A percentile compares a stretch with the other conserved stretches of the same genome.
Evolutionary conservation across 495 filamentous ascomycete species (phyloP).

Genomic region (Patellaria atrata): DNA sequence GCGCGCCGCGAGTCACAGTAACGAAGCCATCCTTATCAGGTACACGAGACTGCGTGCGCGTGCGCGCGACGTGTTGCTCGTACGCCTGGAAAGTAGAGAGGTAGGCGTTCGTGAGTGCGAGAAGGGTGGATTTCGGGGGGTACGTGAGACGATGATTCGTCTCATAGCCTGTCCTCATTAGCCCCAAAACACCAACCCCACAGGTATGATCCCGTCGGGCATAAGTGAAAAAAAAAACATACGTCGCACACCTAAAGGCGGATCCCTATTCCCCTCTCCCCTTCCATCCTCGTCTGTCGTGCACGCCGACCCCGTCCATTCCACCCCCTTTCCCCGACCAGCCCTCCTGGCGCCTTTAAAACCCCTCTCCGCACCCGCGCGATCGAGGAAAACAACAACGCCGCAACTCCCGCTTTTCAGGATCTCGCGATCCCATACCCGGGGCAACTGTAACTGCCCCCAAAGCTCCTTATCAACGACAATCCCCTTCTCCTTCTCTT

Average conservation of each 20-base stretch:
- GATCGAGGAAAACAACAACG: conserved; percentile 70
- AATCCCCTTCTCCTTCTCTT: conserved; percentile 32
- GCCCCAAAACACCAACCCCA: too few species aligned
- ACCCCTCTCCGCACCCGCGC: conserved; percentile 52
- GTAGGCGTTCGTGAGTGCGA: conserved; percentile 62
- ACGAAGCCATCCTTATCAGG: conserved; percentile 94
- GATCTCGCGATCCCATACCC: conserved; percentile 61
- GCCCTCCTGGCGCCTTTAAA: conserved; percentile 56
- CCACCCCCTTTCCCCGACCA: conserved; percentile 37
- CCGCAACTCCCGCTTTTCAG: conserved; percentile 61
- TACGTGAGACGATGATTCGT: conserved; percentile 53
- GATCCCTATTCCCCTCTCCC: too few species aligned
- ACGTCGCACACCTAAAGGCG: too few species aligned
- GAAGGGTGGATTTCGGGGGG: conserved; percentile 47
- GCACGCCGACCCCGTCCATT: conserved; percentile 34
- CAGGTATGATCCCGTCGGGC: too few species aligned
- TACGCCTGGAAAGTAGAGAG: conserved; percentile 56
- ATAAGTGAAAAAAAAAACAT: too few species aligned
- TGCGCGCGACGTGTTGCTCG: conserved; percentile 47
- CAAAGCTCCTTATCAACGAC: conserved; percentile 26
- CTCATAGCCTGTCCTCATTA: conserved; percentile 50
- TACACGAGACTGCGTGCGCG: conserved; percentile 47
- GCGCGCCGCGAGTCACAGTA: conserved; percentile 69
- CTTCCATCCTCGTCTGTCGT: conserved; percentile 11
- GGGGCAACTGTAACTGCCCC: conserved; percentile 40